phyloP scores from a whole-genome alignment of 257 asterid genomes.

The Agastache rugosa region DNA sequence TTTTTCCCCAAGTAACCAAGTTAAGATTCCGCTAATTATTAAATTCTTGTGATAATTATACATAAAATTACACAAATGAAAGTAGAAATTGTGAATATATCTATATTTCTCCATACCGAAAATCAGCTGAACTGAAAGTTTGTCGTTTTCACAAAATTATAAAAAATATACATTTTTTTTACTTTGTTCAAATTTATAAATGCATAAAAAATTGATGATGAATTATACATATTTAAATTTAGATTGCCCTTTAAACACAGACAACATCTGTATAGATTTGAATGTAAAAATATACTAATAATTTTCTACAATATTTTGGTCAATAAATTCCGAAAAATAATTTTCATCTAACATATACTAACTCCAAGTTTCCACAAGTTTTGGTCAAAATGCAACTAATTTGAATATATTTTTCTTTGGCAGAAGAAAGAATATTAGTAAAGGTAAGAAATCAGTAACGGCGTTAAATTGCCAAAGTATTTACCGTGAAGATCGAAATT shows the following conservation, averaged over 20 bases:
- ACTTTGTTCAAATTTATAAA: no score
- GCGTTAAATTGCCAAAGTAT: not conserved
- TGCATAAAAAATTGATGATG: no score
- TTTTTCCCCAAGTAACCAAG: conserved; percentile 1
- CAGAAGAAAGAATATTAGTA: not conserved
- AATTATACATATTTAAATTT: no score
- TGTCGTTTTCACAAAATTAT: no score
- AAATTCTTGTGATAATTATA: not conserved
- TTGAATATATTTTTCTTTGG: not conserved
- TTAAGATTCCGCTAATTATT: not conserved
- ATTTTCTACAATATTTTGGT: not conserved
- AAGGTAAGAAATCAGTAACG: conserved; percentile 20
- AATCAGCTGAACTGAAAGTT: not conserved
- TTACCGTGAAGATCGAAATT: conserved; percentile 28
- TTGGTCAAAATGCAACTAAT: not conserved
- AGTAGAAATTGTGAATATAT: not conserved
- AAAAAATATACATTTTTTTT: no score
- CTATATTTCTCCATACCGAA: not conserved
- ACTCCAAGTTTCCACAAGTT: no score
- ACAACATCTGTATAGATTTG: no score
- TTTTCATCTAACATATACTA: no score
- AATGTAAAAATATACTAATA: no score
- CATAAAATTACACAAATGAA: not conserved
- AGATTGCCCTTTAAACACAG: no score
- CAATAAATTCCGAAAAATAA: not conserved